Evolutionary conservation across 495 filamentous ascomycete species (phyloP), one percentile per base, ranked within the genome.

Genomic region (Penicillium maclennaniae): DNA sequence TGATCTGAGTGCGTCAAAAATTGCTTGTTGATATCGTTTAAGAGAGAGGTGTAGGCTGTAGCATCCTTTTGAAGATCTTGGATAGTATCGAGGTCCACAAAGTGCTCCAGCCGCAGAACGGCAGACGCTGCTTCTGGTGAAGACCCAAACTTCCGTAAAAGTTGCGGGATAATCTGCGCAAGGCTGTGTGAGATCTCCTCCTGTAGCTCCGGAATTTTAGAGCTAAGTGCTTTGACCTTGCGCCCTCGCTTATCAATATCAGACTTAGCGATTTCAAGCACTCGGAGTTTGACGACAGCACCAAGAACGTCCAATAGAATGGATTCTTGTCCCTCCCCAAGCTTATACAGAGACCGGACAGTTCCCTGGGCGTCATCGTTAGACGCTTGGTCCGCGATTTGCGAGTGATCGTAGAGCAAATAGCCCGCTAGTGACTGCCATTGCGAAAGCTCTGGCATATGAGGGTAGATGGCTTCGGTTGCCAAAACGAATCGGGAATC

Each of bases 1-100:
- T 88, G 83, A 58, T 95, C 87, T 6, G 88, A 87, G 61, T 98
- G 93, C 0, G 90, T 85, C 43, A 92, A 81, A 69, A 97, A 97
- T 62, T 97, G 93, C 53, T 87, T 87, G 58, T 88, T 90, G 61
- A 97, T 92, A 58, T 97, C 92, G 55, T 95, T 93, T 1, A 98
- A 76, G 19, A 97, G 71, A 14, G 89, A 82, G 0, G 80, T 80
- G 67, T 95, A 95, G 0, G 86, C 86, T 0, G 88, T 84, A 1
- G 87, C 84, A 59, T 92, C 88, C 65, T 95, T 89, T 19, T 91
- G 86, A 12, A 97, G 74, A 60, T 95, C 89, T 62, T 93, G 86
- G 65, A 96, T 93, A 20, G 93, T 83, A 45, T 90, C 87, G 3
- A 97, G 79, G 59, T 96, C 87, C 16, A 98, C 82, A 19, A 87